These are phyloP conservation scores for Dictyostelium intermedium DNA, from an alignment of 78 protist species.

Conservation along the genomic window DNA sequence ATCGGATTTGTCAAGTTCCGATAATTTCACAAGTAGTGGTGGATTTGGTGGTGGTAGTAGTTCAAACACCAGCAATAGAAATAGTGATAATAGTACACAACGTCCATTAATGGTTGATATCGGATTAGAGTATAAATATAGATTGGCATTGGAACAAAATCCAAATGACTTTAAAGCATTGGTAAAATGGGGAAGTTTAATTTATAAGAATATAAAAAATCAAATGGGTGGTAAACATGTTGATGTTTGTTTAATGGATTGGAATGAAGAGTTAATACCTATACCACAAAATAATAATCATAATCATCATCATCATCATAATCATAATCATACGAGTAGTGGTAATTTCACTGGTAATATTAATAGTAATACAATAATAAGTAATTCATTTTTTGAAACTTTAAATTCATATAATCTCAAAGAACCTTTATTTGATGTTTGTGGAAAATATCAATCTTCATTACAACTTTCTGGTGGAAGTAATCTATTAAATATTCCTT, in stretches of 20 bases:
- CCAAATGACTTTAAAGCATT: constrained; percentile 62
- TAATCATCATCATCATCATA: neutral
- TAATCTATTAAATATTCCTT: constrained; percentile 4
- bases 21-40: neutral
- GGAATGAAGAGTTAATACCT: constrained; percentile 57
- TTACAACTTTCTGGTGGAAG: constrained; percentile 46
- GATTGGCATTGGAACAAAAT: constrained; percentile 25
- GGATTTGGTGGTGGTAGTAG: neutral
- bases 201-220: constrained; percentile 23
- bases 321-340: neutral
- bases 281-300: constrained; percentile 22
- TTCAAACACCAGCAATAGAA: neutral
- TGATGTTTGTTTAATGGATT: constrained; percentile 62
- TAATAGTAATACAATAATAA: constrained; percentile 6
- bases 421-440: constrained; percentile 73
- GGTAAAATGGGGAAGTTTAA: constrained; percentile 58
- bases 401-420: neutral
- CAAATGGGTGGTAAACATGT: constrained; percentile 46
- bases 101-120: constrained; percentile 23
- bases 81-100: neutral
- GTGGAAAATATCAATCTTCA: constrained; percentile 57
- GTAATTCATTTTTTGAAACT: constrained; percentile 30
- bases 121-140: constrained; percentile 50
- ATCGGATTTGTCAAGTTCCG: neutral
- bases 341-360: neutral